Base-by-base conservation (phyloP, 2,329 filamentous ascomycete genomes). In the Plenodomus biglobosus region DNA sequence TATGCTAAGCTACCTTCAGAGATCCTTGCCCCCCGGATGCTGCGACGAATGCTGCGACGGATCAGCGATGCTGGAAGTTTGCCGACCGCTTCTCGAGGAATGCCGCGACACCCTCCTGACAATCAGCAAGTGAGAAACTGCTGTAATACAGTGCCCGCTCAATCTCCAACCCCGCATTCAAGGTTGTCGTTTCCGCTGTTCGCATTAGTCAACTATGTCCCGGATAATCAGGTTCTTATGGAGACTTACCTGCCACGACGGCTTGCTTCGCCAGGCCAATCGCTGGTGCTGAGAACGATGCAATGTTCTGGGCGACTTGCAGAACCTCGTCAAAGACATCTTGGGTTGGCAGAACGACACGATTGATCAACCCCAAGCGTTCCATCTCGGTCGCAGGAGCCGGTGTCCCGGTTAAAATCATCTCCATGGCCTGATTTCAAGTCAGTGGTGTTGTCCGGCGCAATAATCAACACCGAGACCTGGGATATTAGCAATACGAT, bases 201-300 rank as follows among this genome's bases (percentile, higher is more conserved):
- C 43, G 37, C 24, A 44, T 59, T 44, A 65, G 52, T 42, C 35
- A 51, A 38, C 32, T 57, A 52, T 51, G 43, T 40, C 48, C 42
- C 44, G 20, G 30, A 37, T 40, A 10, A 37, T 18, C 21, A 35
- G 32, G 27, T 27, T 42, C 32, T 19, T 24, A 46, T 24, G 18
- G 32, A 32, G 32, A 52, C 68, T 62, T 60, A 75, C 74, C 72
- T 22, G 69, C 70, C 24, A 73, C 61, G 10, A 79, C 65, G 3
- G 76, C 74, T 52, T 76, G 68, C 58, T 78, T 78, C 8, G 73
- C 76, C 43, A 75, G 60, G 46, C 66, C 62, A 22, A 75, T 57
- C 10, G 75, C 75, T 17, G 75, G 70, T 32, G 61, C 68, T 2
- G 74, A 75, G 44, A 73, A 70, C 8, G 60, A 56, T 11, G 76